Base-by-base conservation (phyloP, 2,329 filamentous ascomycete species). In the Rugonectria rugulosa region DNA sequence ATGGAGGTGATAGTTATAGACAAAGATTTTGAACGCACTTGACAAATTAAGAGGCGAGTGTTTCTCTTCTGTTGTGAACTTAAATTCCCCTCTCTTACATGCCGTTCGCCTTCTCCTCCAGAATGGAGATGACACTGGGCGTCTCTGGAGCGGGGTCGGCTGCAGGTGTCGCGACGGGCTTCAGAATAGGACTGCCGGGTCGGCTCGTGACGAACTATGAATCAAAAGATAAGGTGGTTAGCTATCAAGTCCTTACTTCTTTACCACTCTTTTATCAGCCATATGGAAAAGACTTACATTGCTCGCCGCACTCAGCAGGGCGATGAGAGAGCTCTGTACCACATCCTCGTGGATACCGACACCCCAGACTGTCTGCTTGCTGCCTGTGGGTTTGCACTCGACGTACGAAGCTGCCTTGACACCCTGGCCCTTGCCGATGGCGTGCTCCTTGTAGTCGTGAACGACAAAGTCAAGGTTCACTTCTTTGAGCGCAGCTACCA, bases 371-470 rank as follows among this genome's bases (percentile, higher is more conserved):
- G 85, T 89, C 67, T 91, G 81, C 50, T 83, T 83, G 60, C 81
- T 88, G 41, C 84, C 86, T 4, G 83, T 76, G 17, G 87, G 82
- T 21, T 84, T 92, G 75, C 92, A 97, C 74, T 97, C 91, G 61
- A 98, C 96, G 72, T 96, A 98, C 2, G 93, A 91, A 2, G 92
- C 94, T n/a, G 94, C 94, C 79, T 96, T 96, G 14, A 26, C 8
- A 45, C 92, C 86, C 53, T 87, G 85, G 58, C 91, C 91, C 46
- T 68, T 47, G 10, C 92, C 92, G 65, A 98, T 92, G 23, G 93
- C 89, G 76, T 98, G 94, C 75, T 98, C 95, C 80, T 96, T 97
- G 81, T 98, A 98, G 73, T 97, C 92, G 40, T 88, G 85, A 46
- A 98, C 92, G 70, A 98, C 94, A 19, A 98, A 80, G 69, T 96